Base-by-base conservation (phyloP, 208 protist species). In the Giardia muris region DNA sequence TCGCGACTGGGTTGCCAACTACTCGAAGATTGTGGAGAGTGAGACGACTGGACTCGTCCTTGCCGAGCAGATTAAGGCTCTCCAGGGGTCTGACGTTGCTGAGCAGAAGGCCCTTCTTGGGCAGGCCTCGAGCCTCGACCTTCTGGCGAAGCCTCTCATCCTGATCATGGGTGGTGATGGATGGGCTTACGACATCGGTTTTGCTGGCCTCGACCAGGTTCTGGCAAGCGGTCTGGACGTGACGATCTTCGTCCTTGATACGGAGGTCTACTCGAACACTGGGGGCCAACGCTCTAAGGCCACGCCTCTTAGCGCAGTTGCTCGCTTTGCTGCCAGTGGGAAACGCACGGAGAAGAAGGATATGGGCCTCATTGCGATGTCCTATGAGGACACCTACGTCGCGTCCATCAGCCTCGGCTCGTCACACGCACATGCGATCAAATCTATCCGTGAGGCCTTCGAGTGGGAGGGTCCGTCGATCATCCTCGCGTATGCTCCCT, bases 131-230 rank as follows among this genome's bases (percentile, higher is more conserved):
- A 92, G 43, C 22, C 43, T 87, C 22, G 92, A 95, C 4, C 92
- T 95, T 57, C 92, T 95, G n/a, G 39, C 46, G 0, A 91, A 89
- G 46, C 92, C 92, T 30, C 43, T 92, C 48, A 39, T 92, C 43
- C 3, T 57, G 0, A 93, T 93, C 44, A 0, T 90, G 0, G 93
- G 93, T 47, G 92, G 92, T 92, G 95, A 95, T 76, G 95, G 95
- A 0, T 95, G 94, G 94, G 93, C 94, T 22, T 95, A 95, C 87
- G 95, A 95, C 92, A 95, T 95, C 89, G 95, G 94, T 76, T 95
- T 93, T 91, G 94, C 91, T 67, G 95, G 95, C 43, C 47, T 95
- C 2, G 95, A 95, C 46, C 94, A 95, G 42, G 47, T 95, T 0
- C 2, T 95, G 0, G 44, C 92, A 39, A 93, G 92, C 46, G 92